These are phyloP conservation scores for Talaromyces sp. DNA, from an alignment of 2,329 filamentous ascomycete species.

Conservation along the genomic window DNA sequence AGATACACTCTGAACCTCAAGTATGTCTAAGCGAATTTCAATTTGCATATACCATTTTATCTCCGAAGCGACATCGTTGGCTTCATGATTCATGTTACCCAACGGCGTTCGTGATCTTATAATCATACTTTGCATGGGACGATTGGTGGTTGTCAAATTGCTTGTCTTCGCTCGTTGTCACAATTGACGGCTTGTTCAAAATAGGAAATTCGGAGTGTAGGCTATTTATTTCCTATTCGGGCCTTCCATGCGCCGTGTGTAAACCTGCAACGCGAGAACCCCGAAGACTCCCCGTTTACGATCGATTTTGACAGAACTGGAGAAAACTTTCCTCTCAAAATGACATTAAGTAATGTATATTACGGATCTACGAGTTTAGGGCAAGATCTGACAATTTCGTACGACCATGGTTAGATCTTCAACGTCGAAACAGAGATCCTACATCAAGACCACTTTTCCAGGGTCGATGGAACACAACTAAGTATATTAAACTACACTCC, in stretches of 20 bases:
- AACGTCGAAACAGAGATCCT: not conserved
- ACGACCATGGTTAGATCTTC: not conserved
- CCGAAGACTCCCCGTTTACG: not conserved
- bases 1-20: not conserved
- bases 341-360: not conserved
- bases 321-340: not conserved
- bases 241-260: not conserved
- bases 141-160: not conserved
- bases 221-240: not conserved
- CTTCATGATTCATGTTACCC: not conserved
- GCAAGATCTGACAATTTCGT: not conserved
- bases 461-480: too few relatives aligned
- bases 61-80: not conserved
- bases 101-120: too few relatives aligned
- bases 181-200: not conserved
- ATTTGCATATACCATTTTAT: not conserved
- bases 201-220: not conserved
- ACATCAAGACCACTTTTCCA: not conserved
- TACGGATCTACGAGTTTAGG: too few relatives aligned
- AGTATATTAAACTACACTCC: too few relatives aligned
- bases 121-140: too few relatives aligned
- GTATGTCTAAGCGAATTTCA: not conserved
- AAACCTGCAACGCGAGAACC: not conserved
- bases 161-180: not conserved
- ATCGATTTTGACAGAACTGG: not conserved